Conservation (phyloP, 2,329 filamentous ascomycete genomes). For the Fusarium brevicatenulatum region DNA sequence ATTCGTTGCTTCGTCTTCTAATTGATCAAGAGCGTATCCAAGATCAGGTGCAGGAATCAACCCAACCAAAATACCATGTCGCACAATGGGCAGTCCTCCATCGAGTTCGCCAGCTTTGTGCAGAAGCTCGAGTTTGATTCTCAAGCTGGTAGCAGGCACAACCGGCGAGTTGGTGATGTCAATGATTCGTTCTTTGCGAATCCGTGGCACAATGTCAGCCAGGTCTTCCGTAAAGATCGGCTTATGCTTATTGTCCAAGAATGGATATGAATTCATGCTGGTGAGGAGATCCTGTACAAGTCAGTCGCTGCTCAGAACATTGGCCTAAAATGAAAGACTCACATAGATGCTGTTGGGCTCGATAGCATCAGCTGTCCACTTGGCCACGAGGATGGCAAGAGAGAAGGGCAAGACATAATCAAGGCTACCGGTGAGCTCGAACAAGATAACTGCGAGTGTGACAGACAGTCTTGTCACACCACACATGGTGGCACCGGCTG, state of each 20-base stretch:
- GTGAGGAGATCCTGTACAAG: slow-evolving; percentile 79
- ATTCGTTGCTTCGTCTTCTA: slow-evolving; percentile 77
- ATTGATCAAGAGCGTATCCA: slow-evolving; percentile 88
- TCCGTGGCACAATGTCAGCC: slow-evolving; percentile 82
- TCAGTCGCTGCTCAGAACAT: slow-evolving; percentile 15
- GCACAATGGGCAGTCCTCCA: slow-evolving; percentile 87
- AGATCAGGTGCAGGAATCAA: slow-evolving; percentile 94
- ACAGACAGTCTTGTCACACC: slow-evolving; percentile 94
- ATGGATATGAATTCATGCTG: slow-evolving; percentile 97
- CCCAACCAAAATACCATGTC: slow-evolving; percentile 82
- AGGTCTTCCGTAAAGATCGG: slow-evolving; percentile 90
- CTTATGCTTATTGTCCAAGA: slow-evolving; percentile 95
- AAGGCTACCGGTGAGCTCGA: slow-evolving; percentile 93
- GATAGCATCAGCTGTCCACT: slow-evolving; percentile 96
- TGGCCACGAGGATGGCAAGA: slow-evolving; percentile 89
- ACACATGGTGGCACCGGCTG: slow-evolving; percentile 97
- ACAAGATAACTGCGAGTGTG: slow-evolving; percentile 92
- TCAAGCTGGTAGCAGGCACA: slow-evolving; percentile 79
- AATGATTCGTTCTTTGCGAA: slow-evolving; percentile 81
- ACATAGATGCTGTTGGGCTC: slow-evolving; percentile 95
- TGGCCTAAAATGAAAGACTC: slow-evolving; percentile 46
- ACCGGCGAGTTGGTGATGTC: slow-evolving; percentile 87
- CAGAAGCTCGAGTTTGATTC: slow-evolving; percentile 81
- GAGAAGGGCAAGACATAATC: slow-evolving; percentile 97
- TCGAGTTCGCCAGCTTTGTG: slow-evolving; percentile 91